These are phyloP conservation scores for Leishmania mexicana DNA, from an alignment of 208 protist species.

Conservation along the genomic window DNA sequence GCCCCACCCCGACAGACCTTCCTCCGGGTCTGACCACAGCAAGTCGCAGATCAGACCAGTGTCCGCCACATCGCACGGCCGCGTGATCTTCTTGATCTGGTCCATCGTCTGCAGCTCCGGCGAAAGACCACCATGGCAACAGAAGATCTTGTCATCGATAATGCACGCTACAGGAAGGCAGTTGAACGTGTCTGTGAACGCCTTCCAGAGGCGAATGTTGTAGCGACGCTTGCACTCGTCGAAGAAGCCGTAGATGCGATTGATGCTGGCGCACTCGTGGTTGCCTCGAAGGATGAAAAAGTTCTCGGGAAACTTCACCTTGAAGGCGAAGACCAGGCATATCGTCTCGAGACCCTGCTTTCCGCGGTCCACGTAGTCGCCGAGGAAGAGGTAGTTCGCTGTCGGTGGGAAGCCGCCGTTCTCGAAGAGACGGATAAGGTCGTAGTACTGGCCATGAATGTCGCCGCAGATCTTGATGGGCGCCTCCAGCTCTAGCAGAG, in stretches of 20 bases:
- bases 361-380: slow-evolving; percentile 99
- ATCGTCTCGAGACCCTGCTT: slow-evolving; percentile 99
- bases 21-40: slow-evolving; percentile 99
- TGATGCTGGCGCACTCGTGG: slow-evolving; percentile 99
- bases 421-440: slow-evolving; percentile 99
- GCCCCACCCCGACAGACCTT: slow-evolving; percentile 89
- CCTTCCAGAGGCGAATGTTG: slow-evolving; percentile 99
- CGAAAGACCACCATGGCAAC: slow-evolving; percentile 98
- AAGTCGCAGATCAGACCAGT: slow-evolving; percentile 99
- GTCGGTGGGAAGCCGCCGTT: slow-evolving; percentile 99
- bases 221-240: slow-evolving; percentile 99
- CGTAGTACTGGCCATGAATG: slow-evolving; percentile 99
- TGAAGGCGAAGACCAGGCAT: slow-evolving; percentile 97
- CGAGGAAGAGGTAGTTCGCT: slow-evolving; percentile 99
- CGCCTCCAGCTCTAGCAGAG: slow-evolving; percentile 90
- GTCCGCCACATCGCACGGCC: slow-evolving; percentile 99
- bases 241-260: slow-evolving; percentile 99
- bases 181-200: slow-evolving; percentile 99
- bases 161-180: slow-evolving; percentile 98
- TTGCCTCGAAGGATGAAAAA: slow-evolving; percentile 99
- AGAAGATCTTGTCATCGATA: slow-evolving; percentile 99
- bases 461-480: slow-evolving; percentile 97
- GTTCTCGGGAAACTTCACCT: slow-evolving; percentile 99
- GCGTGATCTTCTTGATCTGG: slow-evolving; percentile 95
- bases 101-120: slow-evolving; percentile 97